phyloP scores from a whole-genome alignment of 306 rosid genomes.

The Phaseolus lunatus region DNA sequence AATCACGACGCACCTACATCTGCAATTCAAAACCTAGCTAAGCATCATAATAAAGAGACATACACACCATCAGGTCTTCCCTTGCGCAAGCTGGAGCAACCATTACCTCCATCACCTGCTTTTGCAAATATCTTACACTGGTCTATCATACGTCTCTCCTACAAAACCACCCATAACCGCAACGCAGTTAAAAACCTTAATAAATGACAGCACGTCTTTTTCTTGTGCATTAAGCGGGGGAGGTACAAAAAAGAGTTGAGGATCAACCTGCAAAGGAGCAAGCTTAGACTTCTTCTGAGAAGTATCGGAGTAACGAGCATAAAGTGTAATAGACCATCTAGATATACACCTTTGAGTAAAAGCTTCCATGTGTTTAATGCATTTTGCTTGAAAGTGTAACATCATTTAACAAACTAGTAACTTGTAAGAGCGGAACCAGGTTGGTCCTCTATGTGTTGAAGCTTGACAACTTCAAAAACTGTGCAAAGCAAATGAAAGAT shows the following conservation, averaged over 20 bases:
- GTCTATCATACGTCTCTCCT: slow-evolving; percentile 96
- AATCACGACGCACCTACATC: neutral
- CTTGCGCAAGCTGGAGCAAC: slow-evolving; percentile 75
- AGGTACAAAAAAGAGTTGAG: slow-evolving; percentile 22
- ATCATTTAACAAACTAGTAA: slow-evolving; percentile 44
- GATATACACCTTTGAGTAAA: slow-evolving; percentile 49
- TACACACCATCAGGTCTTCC: slow-evolving; percentile 79
- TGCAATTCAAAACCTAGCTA: neutral
- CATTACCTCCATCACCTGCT: slow-evolving; percentile 93
- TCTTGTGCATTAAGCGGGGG: slow-evolving; percentile 28
- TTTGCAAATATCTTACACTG: slow-evolving; percentile 73
- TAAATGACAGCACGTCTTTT: slow-evolving; percentile 13
- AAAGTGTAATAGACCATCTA: slow-evolving; percentile 57
- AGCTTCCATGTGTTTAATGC: slow-evolving; percentile 49
- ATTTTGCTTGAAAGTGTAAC: slow-evolving; percentile 57
- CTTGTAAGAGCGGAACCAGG: slow-evolving; percentile 38
- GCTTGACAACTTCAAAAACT: slow-evolving; percentile 38
- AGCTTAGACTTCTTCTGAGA: slow-evolving; percentile 70
- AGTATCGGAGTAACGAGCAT: slow-evolving; percentile 57
- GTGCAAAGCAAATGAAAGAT: slow-evolving; percentile 13
- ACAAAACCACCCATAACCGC: slow-evolving; percentile 39
- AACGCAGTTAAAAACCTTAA: slow-evolving; percentile 32
- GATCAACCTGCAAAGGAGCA: slow-evolving; percentile 87
- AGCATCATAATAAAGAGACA: slow-evolving; percentile 4
- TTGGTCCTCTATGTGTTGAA: slow-evolving; percentile 26